Evolutionary conservation across 2,329 filamentous ascomycete species (phyloP), one percentile per base, ranked within the genome.

Genomic region (Penicillium paneum): DNA sequence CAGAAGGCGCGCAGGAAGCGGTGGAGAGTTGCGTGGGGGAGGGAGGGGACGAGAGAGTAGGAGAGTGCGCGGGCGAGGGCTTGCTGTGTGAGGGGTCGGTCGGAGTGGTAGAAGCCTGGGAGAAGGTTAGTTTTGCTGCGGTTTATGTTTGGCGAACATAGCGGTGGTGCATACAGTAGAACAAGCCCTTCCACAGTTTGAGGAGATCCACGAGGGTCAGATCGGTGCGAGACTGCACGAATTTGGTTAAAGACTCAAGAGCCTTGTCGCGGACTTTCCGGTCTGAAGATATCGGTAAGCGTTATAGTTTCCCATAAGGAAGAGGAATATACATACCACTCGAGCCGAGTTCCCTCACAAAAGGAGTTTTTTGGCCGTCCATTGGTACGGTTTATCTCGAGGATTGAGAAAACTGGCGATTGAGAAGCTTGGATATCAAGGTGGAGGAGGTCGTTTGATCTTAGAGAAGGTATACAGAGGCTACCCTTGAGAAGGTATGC

Each of bases 121-220:
- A 38, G 46, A n/a, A 12, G 45, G 39, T 50, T 40, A 49, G n/a
- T 42, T 42, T 28, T 34, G 3, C 2, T 35, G 39, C 5, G 5
- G 15, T 39, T 10, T 36, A 2, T 39, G n/a, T 41, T 46, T 29
- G 24, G 29, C 1, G 5, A 8, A 17, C 26, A n/a, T 41, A 31
- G 39, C 24, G 43, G 28, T 32, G 12, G 5, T 19, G 61, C 77
- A 50, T 77, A 82, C 83, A 85, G 80, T 91, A 97, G 79, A 94
- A 97, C 19, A 97, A 83, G 5, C 91, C 93, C 71, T 95, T 96
- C 91, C 91, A 96, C 61, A 97, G 83, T 78, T 96, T 96, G 57
- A 93, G 79, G 46, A 90, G 79, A 61, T 96, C 91, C 62, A 88
- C 73, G 38, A 83, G 78, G 17, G 83, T 77, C 57, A 97, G 83